phyloP scores from a whole-genome alignment of 192 early-diverging fungal genomes.

The Coemansia aciculifera region DNA sequence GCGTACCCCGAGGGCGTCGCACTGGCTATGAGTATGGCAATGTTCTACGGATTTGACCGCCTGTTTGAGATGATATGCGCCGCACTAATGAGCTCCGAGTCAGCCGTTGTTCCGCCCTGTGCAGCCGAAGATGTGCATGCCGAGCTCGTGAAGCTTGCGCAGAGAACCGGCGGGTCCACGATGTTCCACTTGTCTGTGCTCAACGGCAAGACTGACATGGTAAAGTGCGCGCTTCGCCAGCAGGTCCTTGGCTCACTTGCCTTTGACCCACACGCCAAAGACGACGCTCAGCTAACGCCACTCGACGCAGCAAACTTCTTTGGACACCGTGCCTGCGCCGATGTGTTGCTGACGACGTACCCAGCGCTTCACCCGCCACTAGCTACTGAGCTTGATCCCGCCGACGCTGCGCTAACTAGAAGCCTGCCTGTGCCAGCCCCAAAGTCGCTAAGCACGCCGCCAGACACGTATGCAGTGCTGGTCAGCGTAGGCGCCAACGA shows the following conservation, averaged over 20 bases:
- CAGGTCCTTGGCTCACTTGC: conserved; percentile 14
- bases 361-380: conserved; percentile 25
- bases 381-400: not conserved
- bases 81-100: conserved; percentile 17
- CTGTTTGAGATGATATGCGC: conserved; percentile 32
- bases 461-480: conserved; percentile 32
- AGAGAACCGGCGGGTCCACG: conserved; percentile 22
- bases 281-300: conserved; percentile 36
- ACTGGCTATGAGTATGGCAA: conserved; percentile 26
- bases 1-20: conserved; percentile 34
- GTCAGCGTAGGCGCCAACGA: conserved; percentile 49
- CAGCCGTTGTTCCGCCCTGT: not conserved
- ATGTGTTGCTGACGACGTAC: conserved; percentile 33
- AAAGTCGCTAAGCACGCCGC: conserved; percentile 7
- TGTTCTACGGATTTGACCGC: conserved; percentile 37
- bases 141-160: conserved; percentile 25
- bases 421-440: not conserved
- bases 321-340: conserved; percentile 45
- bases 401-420: not conserved
- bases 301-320: conserved; percentile 49
- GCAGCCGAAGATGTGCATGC: conserved; percentile 5
- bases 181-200: conserved; percentile 48
- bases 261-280: conserved; percentile 25
- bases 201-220: conserved; percentile 29
- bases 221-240: conserved; percentile 23